Percentiles rank a stretch among this genome's conserved stretches.
These are phyloP conservation scores for Auricularia sp. DNA, from an alignment of 768 basidiomycete species.

Conservation along the genomic window DNA sequence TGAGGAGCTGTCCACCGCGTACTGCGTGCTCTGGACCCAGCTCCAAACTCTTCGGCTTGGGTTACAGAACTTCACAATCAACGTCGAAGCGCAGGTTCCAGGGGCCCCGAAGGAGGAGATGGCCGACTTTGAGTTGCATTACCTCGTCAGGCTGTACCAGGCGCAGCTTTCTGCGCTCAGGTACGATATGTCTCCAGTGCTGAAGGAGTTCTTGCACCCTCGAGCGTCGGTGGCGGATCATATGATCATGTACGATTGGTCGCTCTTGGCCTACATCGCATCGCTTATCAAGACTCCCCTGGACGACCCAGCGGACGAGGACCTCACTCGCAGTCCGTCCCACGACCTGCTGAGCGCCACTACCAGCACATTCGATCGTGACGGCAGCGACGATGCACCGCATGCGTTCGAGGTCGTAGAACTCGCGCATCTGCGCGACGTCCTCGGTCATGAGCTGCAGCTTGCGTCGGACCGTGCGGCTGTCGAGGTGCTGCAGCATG, in stretches of 20 bases:
- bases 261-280: constrained; percentile 50
- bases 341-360: constrained; percentile 40
- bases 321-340: constrained; percentile 16
- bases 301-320: constrained; percentile 1
- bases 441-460: constrained; percentile 49
- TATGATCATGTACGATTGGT: constrained; percentile 58
- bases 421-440: constrained; percentile 49
- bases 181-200: constrained; percentile 29
- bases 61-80: constrained; percentile 52
- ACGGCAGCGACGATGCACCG: constrained; percentile 17
- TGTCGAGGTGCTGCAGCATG: constrained; percentile 43
- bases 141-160: constrained; percentile 40
- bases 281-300: constrained; percentile 41
- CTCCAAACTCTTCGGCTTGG: constrained; percentile 59
- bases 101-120: constrained; percentile 23
- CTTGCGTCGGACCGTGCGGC: constrained; percentile 46
- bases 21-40: constrained; percentile 55
- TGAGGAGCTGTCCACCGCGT: constrained; percentile 61
- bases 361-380: constrained; percentile 17
- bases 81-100: constrained; percentile 30
- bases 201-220: not conserved
- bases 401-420: constrained; percentile 51
- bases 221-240: constrained; percentile 18
- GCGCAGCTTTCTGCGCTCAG: constrained; percentile 39
- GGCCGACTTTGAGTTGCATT: constrained; percentile 55